phyloP scores from a whole-genome alignment of 1,284 basidiomycete genomes.

The Ceratobasidium sp. region DNA sequence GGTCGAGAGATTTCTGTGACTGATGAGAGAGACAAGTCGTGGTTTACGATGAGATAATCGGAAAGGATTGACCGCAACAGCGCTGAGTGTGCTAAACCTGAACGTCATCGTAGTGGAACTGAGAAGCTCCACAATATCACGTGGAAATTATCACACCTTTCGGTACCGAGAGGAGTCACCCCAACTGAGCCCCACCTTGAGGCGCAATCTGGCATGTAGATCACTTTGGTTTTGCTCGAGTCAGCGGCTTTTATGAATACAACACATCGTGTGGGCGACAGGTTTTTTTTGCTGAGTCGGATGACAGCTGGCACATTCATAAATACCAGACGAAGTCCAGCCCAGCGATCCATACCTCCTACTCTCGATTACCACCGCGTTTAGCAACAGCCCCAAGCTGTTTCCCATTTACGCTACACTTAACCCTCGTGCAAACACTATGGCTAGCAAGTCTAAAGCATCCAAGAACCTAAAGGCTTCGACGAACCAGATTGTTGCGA shows the following conservation, averaged over 20 bases:
- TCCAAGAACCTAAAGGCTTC: conserved; percentile 29
- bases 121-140: conserved; percentile 8
- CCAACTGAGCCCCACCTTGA: not conserved
- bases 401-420: not conserved
- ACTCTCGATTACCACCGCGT: not conserved
- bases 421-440: not conserved
- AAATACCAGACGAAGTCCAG: not conserved
- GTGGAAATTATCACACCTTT: not conserved
- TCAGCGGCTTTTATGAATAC: not conserved
- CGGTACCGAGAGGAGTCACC: conserved; percentile 31
- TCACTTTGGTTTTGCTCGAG: not conserved
- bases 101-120: conserved; percentile 28
- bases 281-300: conserved; percentile 17
- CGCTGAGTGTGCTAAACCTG: not conserved
- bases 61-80: not conserved
- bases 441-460: conserved; percentile 36
- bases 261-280: not conserved
- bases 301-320: not conserved
- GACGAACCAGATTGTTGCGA: conserved; percentile 45
- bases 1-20: not conserved
- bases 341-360: not conserved
- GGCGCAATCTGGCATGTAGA: not conserved
- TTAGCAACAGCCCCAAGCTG: not conserved
- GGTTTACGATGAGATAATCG: not conserved
- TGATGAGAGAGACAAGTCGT: not conserved